A percentile compares a stretch with the other conserved stretches of the same genome.
These are phyloP conservation scores for Pilatotrama ljubarskyi DNA, from an alignment of 768 basidiomycete species.

Conservation along the genomic window DNA sequence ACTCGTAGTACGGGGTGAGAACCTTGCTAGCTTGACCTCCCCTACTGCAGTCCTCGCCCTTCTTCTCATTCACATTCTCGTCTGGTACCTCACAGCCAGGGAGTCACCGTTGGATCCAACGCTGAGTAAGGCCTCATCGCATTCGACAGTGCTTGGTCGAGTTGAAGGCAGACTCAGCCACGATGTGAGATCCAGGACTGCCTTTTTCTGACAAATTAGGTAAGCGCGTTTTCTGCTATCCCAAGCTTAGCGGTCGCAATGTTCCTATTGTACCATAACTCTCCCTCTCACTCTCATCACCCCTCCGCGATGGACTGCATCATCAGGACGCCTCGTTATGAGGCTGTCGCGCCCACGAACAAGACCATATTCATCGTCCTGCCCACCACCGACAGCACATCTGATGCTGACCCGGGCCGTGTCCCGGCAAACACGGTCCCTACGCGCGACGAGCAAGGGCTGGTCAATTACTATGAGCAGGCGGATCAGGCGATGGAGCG, in stretches of 20 bases:
- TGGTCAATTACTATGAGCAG: constrained; percentile 22
- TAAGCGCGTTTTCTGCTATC: background rate
- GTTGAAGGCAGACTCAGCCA: no score
- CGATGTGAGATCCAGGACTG: no score
- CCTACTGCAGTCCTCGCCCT: no score
- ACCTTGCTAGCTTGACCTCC: no score
- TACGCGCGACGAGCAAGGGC: constrained; percentile 13
- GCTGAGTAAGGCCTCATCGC: no score
- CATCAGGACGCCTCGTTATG: constrained; percentile 6
- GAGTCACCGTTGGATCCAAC: no score
- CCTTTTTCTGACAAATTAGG: background rate
- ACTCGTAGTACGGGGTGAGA: no score
- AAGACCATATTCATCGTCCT: constrained; percentile 12
- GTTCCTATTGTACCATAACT: background rate
- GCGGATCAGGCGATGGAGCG: constrained; percentile 9
- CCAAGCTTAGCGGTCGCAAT: background rate
- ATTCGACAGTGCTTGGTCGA: no score
- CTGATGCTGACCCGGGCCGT: constrained; percentile 16
- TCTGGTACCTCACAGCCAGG: no score
- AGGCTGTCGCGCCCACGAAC: background rate
- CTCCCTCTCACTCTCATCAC: background rate
- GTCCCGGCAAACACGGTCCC: background rate
- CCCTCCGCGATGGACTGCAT: background rate
- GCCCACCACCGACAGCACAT: background rate
- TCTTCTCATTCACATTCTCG: no score